Conservation (phyloP, 129 eudicot species). For the Silybum marianum region DNA sequence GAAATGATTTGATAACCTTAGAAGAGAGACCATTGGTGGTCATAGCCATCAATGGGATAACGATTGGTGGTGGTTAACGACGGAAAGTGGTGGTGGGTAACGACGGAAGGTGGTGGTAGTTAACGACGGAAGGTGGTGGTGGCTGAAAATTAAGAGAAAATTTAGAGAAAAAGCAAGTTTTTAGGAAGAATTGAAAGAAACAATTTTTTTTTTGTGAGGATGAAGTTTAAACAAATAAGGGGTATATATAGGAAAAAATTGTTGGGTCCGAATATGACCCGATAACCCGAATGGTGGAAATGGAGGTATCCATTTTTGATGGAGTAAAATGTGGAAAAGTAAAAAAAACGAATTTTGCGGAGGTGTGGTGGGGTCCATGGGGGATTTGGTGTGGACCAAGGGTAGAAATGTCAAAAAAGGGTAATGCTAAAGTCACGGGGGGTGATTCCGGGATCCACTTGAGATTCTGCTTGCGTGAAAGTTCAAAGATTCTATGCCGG, state of each 20-base stretch:
- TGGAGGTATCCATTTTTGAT: neutral
- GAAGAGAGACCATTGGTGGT: slow-evolving; percentile 41
- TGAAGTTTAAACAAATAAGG: slow-evolving; percentile 7
- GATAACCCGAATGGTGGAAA: neutral
- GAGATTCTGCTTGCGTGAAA: slow-evolving; percentile 30
- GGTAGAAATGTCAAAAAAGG: slow-evolving; percentile 15
- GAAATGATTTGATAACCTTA: slow-evolving; percentile 26
- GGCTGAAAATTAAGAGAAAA: neutral
- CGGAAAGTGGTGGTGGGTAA: neutral
- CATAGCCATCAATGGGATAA: slow-evolving; percentile 41
- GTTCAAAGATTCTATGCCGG: slow-evolving; percentile 35
- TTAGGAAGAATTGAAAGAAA: slow-evolving; percentile 9
- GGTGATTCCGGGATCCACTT: slow-evolving; percentile 21
- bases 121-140: too few relatives aligned
- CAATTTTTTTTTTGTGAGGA: slow-evolving; percentile 31
- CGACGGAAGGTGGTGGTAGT: neutral
- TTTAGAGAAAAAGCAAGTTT: neutral
- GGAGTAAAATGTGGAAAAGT: slow-evolving; percentile 20
- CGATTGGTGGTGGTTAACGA: slow-evolving; percentile 19
- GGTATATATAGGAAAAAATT: slow-evolving; percentile 25
- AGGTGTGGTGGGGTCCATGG: slow-evolving; percentile 3
- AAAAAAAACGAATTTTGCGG: neutral
- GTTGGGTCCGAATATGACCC: neutral
- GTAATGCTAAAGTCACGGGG: slow-evolving; percentile 34
- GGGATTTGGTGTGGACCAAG: slow-evolving; percentile 3